Conservation (phyloP, 169 alveolate species). For the Plasmodium coatneyi region DNA sequence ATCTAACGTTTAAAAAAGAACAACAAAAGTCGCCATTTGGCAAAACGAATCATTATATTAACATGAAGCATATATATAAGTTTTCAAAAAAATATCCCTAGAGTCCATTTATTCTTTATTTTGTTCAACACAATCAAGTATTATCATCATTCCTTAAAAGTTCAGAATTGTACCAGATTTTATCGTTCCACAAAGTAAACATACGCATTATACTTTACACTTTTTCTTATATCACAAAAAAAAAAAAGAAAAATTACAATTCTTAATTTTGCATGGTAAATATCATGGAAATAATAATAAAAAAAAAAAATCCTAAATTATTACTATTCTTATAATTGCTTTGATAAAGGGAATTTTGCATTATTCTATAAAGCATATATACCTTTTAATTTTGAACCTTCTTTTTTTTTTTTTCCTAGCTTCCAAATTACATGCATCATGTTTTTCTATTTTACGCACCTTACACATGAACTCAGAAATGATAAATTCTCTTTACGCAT, state of each 20-base stretch:
- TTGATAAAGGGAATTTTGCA: background rate
- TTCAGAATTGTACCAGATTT: too few species aligned
- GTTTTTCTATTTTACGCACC: background rate
- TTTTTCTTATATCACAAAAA: background rate
- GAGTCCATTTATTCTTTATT: background rate
- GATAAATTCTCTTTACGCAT: background rate
- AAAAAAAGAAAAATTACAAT: background rate
- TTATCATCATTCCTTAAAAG: background rate
- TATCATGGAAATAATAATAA: too few species aligned
- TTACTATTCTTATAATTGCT: background rate
- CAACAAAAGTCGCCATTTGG: background rate
- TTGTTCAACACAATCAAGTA: background rate
- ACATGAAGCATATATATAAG: too few species aligned
- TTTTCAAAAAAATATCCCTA: background rate
- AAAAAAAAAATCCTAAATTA: too few species aligned
- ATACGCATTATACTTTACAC: background rate
- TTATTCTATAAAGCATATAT: background rate
- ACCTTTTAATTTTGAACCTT: background rate
- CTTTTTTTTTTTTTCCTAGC: background rate
- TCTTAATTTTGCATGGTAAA: background rate
- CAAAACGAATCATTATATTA: background rate
- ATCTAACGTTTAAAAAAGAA: background rate
- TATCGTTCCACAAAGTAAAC: background rate
- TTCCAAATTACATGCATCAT: background rate
- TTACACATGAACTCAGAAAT: background rate